Base-by-base conservation (phyloP, 345 rosid species). In the Euclidium syriacum region DNA sequence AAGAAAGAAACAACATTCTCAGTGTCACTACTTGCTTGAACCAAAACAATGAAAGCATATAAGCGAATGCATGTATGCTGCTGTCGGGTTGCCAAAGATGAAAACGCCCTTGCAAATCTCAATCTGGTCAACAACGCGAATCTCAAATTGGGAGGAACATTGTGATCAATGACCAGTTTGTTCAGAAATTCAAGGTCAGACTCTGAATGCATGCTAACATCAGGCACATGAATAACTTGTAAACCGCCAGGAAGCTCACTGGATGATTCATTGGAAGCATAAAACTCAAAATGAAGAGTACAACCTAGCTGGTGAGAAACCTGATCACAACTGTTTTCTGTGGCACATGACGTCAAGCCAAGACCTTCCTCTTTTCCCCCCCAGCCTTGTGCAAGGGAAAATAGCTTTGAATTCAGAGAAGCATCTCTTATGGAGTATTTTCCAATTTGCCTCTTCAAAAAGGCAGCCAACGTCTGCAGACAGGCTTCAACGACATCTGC, bases 281-380 rank as follows among this genome's bases (percentile, higher is more conserved):
- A 92, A 75, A 85, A 92, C 86, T 92, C 98, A 79, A 89, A 89
- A 84, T 92, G 98, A 41, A 89, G 86, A 49, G 95, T 87, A 74
- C 85, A 87, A 8, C 98, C 98, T 52, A 92, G 76, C 77, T 81
- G 88, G 75, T 76, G 76, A 25, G 94, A 88, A 48, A 81, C 67
- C 50, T 77, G 77, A 43, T 92, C 97, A 74, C 86, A 82, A 49
- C 74, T 83, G 73, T 80, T 72, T 64, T 73, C 76, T 34, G 83
- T 66, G 68, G 89, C 75, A 81, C 95, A 86, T 20, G 85, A 81
- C 72, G 79, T 77, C 67, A 92, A 79, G 61, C 97, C 98, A 43
- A 92, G 95, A 55, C 98, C 98, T 85, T 86, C 96, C 68, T 92
- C 98, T 74, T 92, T 89, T 53, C 92, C 95, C 2, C 98, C 98